Evolutionary conservation across 2,329 filamentous ascomycete species (phyloP).

Genomic region (Fusarium ramigenum): DNA sequence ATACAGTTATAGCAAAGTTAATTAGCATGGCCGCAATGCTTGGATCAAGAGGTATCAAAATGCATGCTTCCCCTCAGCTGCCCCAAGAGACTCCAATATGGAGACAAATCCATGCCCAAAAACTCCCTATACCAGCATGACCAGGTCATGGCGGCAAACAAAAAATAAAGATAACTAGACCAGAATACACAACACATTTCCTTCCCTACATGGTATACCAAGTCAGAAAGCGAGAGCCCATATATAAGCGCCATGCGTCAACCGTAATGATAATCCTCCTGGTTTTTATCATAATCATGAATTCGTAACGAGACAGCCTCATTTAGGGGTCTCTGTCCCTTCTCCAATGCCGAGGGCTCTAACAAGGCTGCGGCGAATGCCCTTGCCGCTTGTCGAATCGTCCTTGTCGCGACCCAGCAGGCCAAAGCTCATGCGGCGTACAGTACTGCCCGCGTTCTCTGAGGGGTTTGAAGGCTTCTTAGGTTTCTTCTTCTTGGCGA

Average conservation of each 20-base stretch:
- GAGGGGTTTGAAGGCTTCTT: conserved; percentile 36
- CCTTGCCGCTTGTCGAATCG: conserved; percentile 49
- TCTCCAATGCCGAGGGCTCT: conserved; percentile 55
- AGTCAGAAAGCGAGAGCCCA: conserved; percentile 12
- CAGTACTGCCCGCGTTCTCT: conserved; percentile 43
- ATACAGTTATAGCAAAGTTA: neutral
- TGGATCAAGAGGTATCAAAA: conserved; percentile 22
- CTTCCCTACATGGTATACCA: conserved; percentile 7
- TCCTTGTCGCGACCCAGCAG: conserved; percentile 55
- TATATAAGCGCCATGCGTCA: conserved; percentile 30
- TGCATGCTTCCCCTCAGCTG: conserved; percentile 25
- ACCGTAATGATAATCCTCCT: conserved; percentile 17
- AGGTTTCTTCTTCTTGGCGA: conserved; percentile 53
- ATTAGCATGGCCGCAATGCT: conserved; percentile 18
- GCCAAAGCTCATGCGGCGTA: conserved; percentile 59
- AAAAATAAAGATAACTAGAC: conserved; percentile 7
- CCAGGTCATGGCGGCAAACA: neutral
- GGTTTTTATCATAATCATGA: conserved; percentile 33
- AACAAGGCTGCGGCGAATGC: conserved; percentile 58
- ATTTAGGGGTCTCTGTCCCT: conserved; percentile 30
- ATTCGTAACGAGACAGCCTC: conserved; percentile 13
- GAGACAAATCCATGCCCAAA: conserved; percentile 7
- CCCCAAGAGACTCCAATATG: conserved; percentile 1
- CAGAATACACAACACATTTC: conserved; percentile 1
- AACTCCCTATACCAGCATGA: conserved; percentile 21